A percentile compares a stretch with the other conserved stretches of the same genome.
Conservation (phyloP, 306 rosid genomes). For the Calophaca sinica region DNA sequence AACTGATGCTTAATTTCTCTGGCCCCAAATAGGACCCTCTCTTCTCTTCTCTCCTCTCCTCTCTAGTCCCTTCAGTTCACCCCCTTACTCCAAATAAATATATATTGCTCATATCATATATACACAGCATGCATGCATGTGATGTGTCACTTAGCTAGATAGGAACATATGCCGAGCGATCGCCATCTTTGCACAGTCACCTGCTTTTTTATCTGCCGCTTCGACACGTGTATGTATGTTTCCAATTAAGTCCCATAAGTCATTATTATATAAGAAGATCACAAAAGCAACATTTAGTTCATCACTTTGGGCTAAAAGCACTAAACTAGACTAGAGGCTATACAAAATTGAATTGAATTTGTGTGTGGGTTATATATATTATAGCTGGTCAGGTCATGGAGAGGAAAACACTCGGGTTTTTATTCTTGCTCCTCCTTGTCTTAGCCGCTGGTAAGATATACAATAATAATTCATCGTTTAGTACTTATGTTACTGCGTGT, state of each 20-base stretch:
- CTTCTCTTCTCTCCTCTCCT: no score
- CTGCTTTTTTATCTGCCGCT: neutral
- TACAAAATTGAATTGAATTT: neutral
- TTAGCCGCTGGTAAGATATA: constrained; percentile 42
- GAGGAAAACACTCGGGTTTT: constrained; percentile 37
- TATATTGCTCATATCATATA: no score
- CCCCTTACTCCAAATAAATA: no score
- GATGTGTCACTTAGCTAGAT: no score
- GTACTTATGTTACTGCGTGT: no score
- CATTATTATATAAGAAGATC: neutral
- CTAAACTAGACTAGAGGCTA: neutral
- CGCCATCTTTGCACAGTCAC: neutral
- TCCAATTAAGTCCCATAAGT: neutral
- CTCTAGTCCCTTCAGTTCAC: no score
- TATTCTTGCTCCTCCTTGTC: constrained; percentile 43
- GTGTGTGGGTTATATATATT: neutral
- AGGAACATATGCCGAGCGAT: no score
- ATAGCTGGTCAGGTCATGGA: neutral
- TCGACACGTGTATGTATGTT: neutral
- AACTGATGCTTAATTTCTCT: no score
- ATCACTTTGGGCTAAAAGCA: neutral
- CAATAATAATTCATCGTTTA: no score
- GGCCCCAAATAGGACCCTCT: no score
- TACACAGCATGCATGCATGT: no score
- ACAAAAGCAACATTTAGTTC: neutral